phyloP scores from a whole-genome alignment of 1,139 yeast genomes.

The Scheffersomyces stambukii region DNA sequence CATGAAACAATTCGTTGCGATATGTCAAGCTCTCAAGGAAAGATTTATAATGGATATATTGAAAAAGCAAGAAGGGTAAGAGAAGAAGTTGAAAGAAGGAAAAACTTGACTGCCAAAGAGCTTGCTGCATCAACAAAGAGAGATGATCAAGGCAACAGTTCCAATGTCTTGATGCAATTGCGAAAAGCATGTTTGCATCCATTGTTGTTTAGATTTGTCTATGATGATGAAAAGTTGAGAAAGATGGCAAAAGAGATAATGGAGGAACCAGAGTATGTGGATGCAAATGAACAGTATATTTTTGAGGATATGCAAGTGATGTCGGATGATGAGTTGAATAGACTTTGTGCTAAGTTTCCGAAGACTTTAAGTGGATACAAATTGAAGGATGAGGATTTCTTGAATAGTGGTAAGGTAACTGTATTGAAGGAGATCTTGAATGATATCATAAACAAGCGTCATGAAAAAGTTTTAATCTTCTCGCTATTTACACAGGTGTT shows the following conservation, averaged over 20 bases:
- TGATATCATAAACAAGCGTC: constrained; percentile 50
- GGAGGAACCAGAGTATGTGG: constrained; percentile 72
- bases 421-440: constrained; percentile 58
- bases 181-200: constrained; percentile 79
- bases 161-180: constrained; percentile 63
- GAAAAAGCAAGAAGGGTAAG: constrained; percentile 42
- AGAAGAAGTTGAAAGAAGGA: constrained; percentile 48
- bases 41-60: constrained; percentile 59
- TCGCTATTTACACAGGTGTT: constrained; percentile 90
- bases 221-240: constrained; percentile 48
- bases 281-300: constrained; percentile 72
- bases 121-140: constrained; percentile 34
- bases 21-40: constrained; percentile 52
- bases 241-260: constrained; percentile 75
- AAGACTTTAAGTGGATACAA: constrained; percentile 52
- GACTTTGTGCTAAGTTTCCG: constrained; percentile 70
- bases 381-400: constrained; percentile 55
- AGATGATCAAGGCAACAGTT: constrained; percentile 35
- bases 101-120: constrained; percentile 35
- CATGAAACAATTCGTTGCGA: constrained; percentile 64
- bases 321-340: constrained; percentile 86
- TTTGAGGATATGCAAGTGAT: constrained; percentile 94
- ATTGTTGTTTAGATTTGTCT: constrained; percentile 58
- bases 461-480: constrained; percentile 79
- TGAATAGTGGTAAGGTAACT: constrained; percentile 74